These are phyloP conservation scores for Aureobasidium uvarum DNA, from an alignment of 2,329 filamentous ascomycete genomes.

Conservation along the genomic window DNA sequence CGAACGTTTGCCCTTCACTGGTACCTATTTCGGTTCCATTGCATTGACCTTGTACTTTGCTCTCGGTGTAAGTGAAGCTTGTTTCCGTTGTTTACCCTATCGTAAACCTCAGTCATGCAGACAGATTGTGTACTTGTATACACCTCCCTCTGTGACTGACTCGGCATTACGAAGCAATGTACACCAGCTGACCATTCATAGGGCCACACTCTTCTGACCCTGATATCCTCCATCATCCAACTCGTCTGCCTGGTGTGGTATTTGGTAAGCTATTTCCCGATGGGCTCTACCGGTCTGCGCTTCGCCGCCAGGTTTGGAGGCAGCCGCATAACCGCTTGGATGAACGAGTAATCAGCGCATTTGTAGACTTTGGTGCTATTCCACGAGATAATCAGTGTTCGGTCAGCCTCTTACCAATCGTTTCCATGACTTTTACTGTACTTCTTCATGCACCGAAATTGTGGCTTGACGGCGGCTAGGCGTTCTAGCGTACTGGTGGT, in stretches of 20 bases:
- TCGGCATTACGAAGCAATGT: conserved; percentile 13
- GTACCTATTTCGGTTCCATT: conserved; percentile 92
- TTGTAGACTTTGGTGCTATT: background rate
- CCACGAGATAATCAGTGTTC: background rate
- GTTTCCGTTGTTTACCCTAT: conserved; percentile 24
- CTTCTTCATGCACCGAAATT: conserved; percentile 4
- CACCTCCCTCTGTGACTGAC: background rate
- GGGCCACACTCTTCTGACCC: conserved; percentile 81
- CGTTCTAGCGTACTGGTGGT: conserved; percentile 6
- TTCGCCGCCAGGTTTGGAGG: conserved; percentile 84
- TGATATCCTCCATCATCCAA: conserved; percentile 80
- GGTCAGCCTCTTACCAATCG: conserved; percentile 22
- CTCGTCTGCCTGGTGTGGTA: conserved; percentile 86
- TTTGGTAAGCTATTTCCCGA: conserved; percentile 94
- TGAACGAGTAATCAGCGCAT: conserved; percentile 60
- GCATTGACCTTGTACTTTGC: conserved; percentile 87
- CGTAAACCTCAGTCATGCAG: conserved; percentile 21
- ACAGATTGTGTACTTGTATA: conserved; percentile 14
- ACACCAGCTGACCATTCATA: conserved; percentile 46
- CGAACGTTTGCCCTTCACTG: conserved; percentile 85
- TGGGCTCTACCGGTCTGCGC: conserved; percentile 85
- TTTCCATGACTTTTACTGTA: conserved; percentile 9
- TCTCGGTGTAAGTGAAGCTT: conserved; percentile 69
- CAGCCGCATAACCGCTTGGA: conserved; percentile 81
- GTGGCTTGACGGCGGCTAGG: conserved; percentile 10